A percentile compares a stretch with the other conserved stretches of the same genome.
Evolutionary conservation across 2,329 filamentous ascomycete genomes (phyloP).

Genomic region (Fusarium avenaceum): DNA sequence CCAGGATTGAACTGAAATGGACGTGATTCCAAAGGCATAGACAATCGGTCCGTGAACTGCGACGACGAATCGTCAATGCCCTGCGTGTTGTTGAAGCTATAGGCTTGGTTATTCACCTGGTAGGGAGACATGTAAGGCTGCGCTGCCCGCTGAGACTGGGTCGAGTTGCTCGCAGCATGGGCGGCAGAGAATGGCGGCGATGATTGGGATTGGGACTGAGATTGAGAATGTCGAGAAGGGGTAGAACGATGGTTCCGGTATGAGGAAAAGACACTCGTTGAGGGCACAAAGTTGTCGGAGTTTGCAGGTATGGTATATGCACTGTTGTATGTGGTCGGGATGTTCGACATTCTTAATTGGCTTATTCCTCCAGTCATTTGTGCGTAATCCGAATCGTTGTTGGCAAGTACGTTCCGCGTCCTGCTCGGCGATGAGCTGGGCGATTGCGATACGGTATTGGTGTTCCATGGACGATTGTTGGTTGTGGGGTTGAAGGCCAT

Average conservation of each 20-base stretch:
- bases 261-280: background rate
- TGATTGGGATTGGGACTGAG: background rate
- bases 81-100: constrained; percentile 55
- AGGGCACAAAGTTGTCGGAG: constrained; percentile 55
- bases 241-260: constrained; percentile 62
- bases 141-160: constrained; percentile 62
- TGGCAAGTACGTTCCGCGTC: constrained; percentile 62
- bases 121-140: constrained; percentile 62
- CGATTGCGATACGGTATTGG: constrained; percentile 57
- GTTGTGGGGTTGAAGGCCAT: constrained; percentile 73
- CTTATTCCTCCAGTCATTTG: constrained; percentile 56
- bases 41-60: constrained; percentile 41
- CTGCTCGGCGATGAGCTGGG: constrained; percentile 71
- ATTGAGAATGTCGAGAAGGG: constrained; percentile 66
- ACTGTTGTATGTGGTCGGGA: constrained; percentile 44
- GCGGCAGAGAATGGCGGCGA: constrained; percentile 32
- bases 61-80: constrained; percentile 54
- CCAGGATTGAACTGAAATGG: constrained; percentile 63
- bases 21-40: constrained; percentile 43
- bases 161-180: constrained; percentile 61
- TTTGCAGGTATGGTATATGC: constrained; percentile 52
- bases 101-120: constrained; percentile 45
- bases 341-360: constrained; percentile 41
- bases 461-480: constrained; percentile 73
- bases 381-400: constrained; percentile 62